These are phyloP conservation scores for Phytopythium kandeliae DNA, from an alignment of 352 stramenopile genomes.

Conservation along the genomic window DNA sequence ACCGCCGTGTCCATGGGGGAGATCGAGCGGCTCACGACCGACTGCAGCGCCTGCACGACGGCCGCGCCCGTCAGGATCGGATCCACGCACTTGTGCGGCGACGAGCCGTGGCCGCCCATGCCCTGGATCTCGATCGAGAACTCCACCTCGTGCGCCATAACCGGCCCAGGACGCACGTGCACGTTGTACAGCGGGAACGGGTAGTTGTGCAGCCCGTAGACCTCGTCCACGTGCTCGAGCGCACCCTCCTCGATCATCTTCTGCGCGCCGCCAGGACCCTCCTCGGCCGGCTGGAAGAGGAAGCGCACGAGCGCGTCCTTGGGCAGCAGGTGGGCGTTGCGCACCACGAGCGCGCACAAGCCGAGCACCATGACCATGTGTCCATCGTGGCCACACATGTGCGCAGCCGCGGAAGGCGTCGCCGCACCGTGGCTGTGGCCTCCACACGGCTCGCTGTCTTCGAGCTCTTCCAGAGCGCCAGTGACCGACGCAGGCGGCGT, in stretches of 20 bases:
- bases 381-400: constrained; percentile 95
- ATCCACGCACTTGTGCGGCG: constrained; percentile 90
- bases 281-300: constrained; percentile 96
- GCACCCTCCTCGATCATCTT: constrained; percentile 93
- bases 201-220: constrained; percentile 93
- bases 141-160: constrained; percentile 90
- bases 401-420: constrained; percentile 38
- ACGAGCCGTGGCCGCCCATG: constrained; percentile 92
- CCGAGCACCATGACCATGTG: constrained; percentile 94
- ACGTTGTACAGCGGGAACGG: constrained; percentile 88
- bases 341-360: constrained; percentile 74
- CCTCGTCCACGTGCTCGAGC: constrained; percentile 78
- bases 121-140: constrained; percentile 92
- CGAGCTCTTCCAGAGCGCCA: constrained; percentile 22
- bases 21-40: constrained; percentile 87
- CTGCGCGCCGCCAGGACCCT: constrained; percentile 86
- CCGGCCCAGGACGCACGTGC: constrained; percentile 80
- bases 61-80: constrained; percentile 88
- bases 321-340: constrained; percentile 62
- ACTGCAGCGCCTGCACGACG: constrained; percentile 91
- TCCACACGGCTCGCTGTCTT: constrained; percentile 17
- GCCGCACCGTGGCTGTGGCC: neutral
- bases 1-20: constrained; percentile 92
- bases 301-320: constrained; percentile 84
- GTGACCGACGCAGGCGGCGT: constrained; percentile 25